Base-by-base conservation (phyloP, 2,329 filamentous ascomycete species). In the Apiospora arundinis region DNA sequence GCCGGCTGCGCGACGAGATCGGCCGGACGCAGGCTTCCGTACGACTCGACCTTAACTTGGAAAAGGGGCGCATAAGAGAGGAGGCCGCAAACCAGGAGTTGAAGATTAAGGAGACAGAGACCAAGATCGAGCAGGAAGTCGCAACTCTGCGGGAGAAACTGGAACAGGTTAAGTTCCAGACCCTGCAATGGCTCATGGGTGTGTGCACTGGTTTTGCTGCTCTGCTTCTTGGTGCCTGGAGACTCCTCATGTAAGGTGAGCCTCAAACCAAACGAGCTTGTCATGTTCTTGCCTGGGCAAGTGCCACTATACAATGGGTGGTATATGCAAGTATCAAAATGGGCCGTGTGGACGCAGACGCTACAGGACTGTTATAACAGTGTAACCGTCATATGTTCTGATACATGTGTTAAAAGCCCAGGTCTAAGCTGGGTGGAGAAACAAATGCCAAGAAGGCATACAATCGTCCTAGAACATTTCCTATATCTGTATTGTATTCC, bases 91-190 rank as follows among this genome's bases (percentile, higher is more conserved):
- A 93, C 71, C 96, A 98, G 84, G 96, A 99, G 83, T 90, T 99
- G 83, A 97, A 97, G 86, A 94, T 99, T 78, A 98, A 97, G 86
- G 96, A 99, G 88, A 98, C 96, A 16, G 96, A 99, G 85, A 97
- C 95, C 71, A 92, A 97, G 83, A 98, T 99, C 78, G 96, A 99
- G 86, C 95, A 98, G 84, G 96, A 98, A 86, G 95, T 96, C 70
- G 95, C 95, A 52, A 92, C 93, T 44, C 82, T 99, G 79, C 87
- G 94, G 75, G 96, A 98, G 86, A 92, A 97, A 84, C 87, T 99
- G 67, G 96, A 99, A 85, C 93, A 94, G 76, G 96, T 99, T 82
- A 99, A 99, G 87, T 98, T 98, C 83, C 94, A 95, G 80, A 98
- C 96, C 46, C 83, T 99, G 81, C 96, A 99, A 86, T 99, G 96